Base-by-base conservation (phyloP, 768 basidiomycete species). In the Naganishia randhawae region DNA sequence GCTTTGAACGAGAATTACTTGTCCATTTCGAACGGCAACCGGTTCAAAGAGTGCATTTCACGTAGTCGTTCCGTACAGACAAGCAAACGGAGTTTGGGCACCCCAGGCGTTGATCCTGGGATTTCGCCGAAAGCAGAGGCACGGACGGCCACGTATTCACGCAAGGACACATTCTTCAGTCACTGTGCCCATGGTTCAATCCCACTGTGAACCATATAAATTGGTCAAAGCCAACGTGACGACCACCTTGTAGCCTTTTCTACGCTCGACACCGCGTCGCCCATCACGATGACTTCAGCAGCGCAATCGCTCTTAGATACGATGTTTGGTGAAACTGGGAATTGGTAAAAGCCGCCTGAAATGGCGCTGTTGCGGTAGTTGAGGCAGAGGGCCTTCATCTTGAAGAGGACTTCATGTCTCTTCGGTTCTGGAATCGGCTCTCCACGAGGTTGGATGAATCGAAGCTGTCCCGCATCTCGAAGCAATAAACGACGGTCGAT, bases 291-390 rank as follows among this genome's bases (percentile, higher is more conserved):
- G 11, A 73, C 67, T 52, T 61, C 31, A 4, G 66, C 72, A 14
- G 72, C 69, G 25, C 65, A 63, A 39, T 73, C 72, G 6, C 69
- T 71, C 25, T 67, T 32, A 5, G 72, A 69, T 1, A 73, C 69
- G 27, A 73, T 53, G 32, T 52, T 39, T 32, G 68, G 65, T 37
- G 35, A 61, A 27, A 68, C 31, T 10, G 69, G 61, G 61, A 73
- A 71, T 7, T 69, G 72, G 62, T 73, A 73, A 33, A 31, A 33
- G 22, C 45, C 37, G 67, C 64, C 41, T 50, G 65, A 31, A 41
- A 66, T 55, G 2, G 41, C 50, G 9, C 31, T 10, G 50, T 65
- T 50, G 7, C 64, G 64, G 33, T 65, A 65, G 64, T 65, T 65
- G 42, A 65, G 33, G 29, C 13, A 33, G 27, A 63, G 62, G 3